Evolutionary conservation across 1,284 basidiomycete species (phyloP).

Genomic region (Singerocomus inundabilis): DNA sequence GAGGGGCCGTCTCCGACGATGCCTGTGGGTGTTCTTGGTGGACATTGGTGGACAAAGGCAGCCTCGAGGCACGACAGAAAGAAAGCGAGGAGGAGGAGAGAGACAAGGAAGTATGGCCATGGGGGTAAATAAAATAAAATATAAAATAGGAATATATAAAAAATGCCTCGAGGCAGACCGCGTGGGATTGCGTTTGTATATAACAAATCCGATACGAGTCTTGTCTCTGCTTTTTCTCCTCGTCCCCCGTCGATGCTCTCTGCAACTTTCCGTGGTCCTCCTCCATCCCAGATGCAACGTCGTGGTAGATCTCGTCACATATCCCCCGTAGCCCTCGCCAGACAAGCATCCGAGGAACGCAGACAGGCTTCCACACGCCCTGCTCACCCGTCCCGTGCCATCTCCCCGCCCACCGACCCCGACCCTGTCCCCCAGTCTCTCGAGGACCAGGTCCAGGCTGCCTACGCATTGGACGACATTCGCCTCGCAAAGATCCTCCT

Average conservation of each 20-base stretch:
- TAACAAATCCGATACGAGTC: constrained; percentile 6
- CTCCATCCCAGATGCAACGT: constrained; percentile 25
- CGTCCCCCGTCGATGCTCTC: constrained; percentile 24
- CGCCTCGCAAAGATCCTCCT: constrained; percentile 62
- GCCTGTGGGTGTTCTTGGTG: no score
- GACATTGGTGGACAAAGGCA: constrained; percentile 1
- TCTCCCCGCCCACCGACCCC: not conserved
- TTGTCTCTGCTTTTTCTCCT: not conserved
- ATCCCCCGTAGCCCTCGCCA: constrained; percentile 46
- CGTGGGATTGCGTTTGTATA: constrained; percentile 14
- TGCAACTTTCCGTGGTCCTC: constrained; percentile 21
- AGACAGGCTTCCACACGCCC: not conserved
- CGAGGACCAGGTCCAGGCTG: constrained; percentile 62
- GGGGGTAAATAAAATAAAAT: not conserved
- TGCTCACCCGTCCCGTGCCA: not conserved
- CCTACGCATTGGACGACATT: constrained; percentile 64
- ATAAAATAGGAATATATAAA: no score
- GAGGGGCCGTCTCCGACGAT: no score
- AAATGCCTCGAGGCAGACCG: constrained; percentile 22
- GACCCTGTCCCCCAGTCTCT: constrained; percentile 47
- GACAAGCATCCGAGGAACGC: constrained; percentile 50
- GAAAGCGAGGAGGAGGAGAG: not conserved
- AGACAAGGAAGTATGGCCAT: not conserved
- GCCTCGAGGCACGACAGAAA: not conserved
- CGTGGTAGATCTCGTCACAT: constrained; percentile 51